phyloP scores from a whole-genome alignment of 345 rosid genomes.

The Citrus cavaleriei region DNA sequence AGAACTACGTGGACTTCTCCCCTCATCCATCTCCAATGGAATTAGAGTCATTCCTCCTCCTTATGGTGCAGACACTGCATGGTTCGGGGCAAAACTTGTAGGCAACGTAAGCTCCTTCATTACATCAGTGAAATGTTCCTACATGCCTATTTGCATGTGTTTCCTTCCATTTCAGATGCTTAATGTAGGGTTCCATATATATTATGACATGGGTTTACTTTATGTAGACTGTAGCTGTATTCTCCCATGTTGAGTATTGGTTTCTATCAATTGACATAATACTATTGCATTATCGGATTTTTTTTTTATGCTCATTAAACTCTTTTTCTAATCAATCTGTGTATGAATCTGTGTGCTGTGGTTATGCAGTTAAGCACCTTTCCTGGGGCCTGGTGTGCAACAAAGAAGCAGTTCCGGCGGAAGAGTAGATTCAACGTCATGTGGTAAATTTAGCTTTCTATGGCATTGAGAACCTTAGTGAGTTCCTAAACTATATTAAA shows the following conservation, averaged over 20 bases:
- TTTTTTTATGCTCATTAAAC: not conserved
- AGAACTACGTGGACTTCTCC: constrained; percentile 59
- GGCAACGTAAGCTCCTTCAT: constrained; percentile 60
- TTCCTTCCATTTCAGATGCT: not conserved
- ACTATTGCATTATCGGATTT: not conserved
- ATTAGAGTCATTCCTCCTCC: constrained; percentile 72
- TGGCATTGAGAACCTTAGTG: not conserved
- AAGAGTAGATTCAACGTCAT: constrained; percentile 51
- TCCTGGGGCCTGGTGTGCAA: constrained; percentile 76
- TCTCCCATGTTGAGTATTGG: not conserved
- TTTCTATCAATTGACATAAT: not conserved
- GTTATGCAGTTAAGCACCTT: constrained; percentile 74
- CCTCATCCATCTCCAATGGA: constrained; percentile 53
- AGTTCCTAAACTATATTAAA: not conserved
- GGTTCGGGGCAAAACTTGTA: constrained; percentile 88
- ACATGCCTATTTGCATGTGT: not conserved
- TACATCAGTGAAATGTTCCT: not conserved
- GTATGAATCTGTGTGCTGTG: not conserved
- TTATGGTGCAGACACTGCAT: constrained; percentile 65
- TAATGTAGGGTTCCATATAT: not conserved
- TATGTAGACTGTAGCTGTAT: too few species aligned
- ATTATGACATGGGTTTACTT: not conserved
- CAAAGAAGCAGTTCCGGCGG: constrained; percentile 62
- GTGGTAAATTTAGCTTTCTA: constrained; percentile 36
- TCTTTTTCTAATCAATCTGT: not conserved